Conservation (phyloP, 1,284 basidiomycete species). For the Cutaneotrichosporon curvatum region DNA sequence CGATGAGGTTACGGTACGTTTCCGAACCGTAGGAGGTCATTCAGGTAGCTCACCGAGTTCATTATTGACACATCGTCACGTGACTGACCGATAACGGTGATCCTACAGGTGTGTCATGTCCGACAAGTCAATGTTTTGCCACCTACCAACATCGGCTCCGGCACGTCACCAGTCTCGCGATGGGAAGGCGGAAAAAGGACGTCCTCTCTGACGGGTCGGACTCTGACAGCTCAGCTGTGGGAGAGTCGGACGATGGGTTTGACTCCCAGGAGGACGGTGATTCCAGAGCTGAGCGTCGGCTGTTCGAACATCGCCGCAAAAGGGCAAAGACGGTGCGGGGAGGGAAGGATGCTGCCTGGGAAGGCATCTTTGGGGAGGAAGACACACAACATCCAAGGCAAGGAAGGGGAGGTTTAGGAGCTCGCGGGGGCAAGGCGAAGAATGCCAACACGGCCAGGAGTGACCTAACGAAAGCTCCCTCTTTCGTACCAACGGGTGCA, state of each 20-base stretch:
- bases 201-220: conserved; percentile 66
- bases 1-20: too few relatives aligned
- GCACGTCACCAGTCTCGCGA: conserved; percentile 34
- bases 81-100: too few relatives aligned
- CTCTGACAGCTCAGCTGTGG: conserved; percentile 52
- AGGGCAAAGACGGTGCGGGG: conserved; percentile 57
- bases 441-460: background rate
- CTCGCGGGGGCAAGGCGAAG: conserved; percentile 16
- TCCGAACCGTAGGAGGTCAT: too few relatives aligned
- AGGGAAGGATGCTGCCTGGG: conserved; percentile 68
- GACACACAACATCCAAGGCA: conserved; percentile 48
- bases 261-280: conserved; percentile 57
- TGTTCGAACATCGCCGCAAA: conserved; percentile 70
- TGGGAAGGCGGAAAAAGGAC: conserved; percentile 74
- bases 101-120: too few relatives aligned
- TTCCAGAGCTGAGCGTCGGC: conserved; percentile 63
- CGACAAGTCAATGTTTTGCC: background rate
- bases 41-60: too few relatives aligned
- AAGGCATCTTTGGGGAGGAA: conserved; percentile 73
- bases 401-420: conserved; percentile 15
- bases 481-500: conserved; percentile 49
- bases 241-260: conserved; percentile 49
- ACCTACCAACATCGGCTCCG: background rate
- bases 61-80: too few relatives aligned
- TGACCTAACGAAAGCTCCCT: conserved; percentile 52